A percentile compares a stretch with the other conserved stretches of the same genome.
Evolutionary conservation across 305 asterid genomes (phyloP).

Genomic region (Nicotiana rustica): DNA sequence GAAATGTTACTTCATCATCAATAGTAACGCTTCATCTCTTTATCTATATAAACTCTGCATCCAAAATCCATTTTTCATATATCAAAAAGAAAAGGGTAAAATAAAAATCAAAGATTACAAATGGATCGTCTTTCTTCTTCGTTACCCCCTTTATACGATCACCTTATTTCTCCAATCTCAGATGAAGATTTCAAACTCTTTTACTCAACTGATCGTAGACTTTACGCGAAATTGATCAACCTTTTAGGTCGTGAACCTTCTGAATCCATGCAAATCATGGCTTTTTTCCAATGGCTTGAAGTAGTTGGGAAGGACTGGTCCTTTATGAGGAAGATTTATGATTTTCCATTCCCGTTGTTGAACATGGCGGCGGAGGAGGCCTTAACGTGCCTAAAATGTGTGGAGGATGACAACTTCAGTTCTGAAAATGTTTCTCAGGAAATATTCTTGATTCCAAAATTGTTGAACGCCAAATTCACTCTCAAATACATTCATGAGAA

Average conservation of each 20-base stretch:
- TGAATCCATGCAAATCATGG: slow-evolving; percentile 61
- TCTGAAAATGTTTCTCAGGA: not conserved
- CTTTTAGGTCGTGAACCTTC: slow-evolving; percentile 56
- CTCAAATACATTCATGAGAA: slow-evolving; percentile 51
- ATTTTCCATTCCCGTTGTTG: slow-evolving; percentile 42
- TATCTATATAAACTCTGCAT: not conserved
- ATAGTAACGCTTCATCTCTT: not conserved
- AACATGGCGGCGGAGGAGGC: slow-evolving; percentile 54
- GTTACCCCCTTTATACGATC: slow-evolving; percentile 32
- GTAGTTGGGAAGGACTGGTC: slow-evolving; percentile 34
- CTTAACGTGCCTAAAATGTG: slow-evolving; percentile 46
- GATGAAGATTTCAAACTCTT: slow-evolving; percentile 61
- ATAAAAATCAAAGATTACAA: not conserved
- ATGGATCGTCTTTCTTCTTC: slow-evolving; percentile 31
- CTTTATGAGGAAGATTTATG: slow-evolving; percentile 43
- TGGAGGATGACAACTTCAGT: slow-evolving; percentile 39
- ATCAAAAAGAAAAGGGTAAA: not conserved
- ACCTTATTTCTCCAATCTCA: slow-evolving; percentile 33
- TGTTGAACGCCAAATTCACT: slow-evolving; percentile 40
- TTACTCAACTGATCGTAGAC: slow-evolving; percentile 62
- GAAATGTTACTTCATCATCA: not conserved
- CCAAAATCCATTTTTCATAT: not conserved
- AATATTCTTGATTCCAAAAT: slow-evolving; percentile 43
- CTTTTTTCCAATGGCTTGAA: slow-evolving; percentile 69
- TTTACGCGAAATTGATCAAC: slow-evolving; percentile 45